Base-by-base conservation (phyloP, 2,329 filamentous ascomycete genomes). In the Microdochium paspali region DNA sequence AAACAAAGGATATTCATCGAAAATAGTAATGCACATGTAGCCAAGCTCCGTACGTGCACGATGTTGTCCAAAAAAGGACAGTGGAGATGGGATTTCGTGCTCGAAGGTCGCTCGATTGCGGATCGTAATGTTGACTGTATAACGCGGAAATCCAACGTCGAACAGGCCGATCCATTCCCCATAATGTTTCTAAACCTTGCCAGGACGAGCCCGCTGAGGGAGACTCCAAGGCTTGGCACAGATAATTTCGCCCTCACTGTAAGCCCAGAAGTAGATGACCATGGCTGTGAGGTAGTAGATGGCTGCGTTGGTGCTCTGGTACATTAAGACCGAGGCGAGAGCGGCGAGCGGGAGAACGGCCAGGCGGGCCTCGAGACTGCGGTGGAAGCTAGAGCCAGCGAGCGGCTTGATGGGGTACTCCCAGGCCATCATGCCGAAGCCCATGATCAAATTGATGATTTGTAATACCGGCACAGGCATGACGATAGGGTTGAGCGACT, bases 201-300 rank as follows among this genome's bases (percentile, higher is more conserved):
- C 35, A 21, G 54, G 51, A 20, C 62, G 59, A 42, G 68, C 67
- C 54, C 77, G 71, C 59, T 79, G 75, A 2, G 83, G 83, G 45
- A 87, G 68, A 45, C 82, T 82, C 84, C 84, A 87, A 15, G 84
- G 83, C 57, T 80, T 77, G 43, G 78, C 71, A 62, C 83, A 86
- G 47, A 87, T 78, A 49, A 84, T 76, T 82, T 98, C 93, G 67
- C 93, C 93, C 67, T 98, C 91, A 59, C 85, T 93, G 60, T 94
- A 97, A 1, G 88, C 93, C 90, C 90, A 96, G 59, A 97, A 95
- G 67, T 97, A 98, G 13, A 93, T 84, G 7, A 72, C 74, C 70
- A 94, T 83, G 20, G 85, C 91, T 52, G 96, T 79, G 24, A 94
- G 64, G 64, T 97, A 96, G 70, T 97, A 98, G 46, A 97, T 70